Evolutionary conservation across 768 basidiomycete genomes (phyloP), one percentile per base, ranked within the genome.

Genomic region (Nidularia sp.): DNA sequence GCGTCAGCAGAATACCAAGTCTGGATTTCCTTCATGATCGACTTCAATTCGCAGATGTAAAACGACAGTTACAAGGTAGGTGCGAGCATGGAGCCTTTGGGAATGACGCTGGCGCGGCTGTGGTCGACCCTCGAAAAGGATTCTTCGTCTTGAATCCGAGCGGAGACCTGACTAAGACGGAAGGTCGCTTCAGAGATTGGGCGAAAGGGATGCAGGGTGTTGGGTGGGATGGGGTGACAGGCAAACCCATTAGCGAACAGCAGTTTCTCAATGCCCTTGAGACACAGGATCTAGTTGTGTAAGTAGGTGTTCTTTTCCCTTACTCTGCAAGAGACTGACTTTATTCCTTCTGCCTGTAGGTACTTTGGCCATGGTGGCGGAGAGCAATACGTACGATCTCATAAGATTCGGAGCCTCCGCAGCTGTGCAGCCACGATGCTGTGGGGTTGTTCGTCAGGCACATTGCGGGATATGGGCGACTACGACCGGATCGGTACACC

Each of bases 311-410:
- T 34, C 49, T 39, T n/a, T 34, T 50, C 29, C 42, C 41, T 50
- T 15, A 35, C 5, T n/a, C 13, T 15, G 13, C 7, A 2, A 34
- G 18, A 29, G 32, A 43, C 31, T 13, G 50, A 60, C 46, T 57
- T 50, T 45, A 49, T 47, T 52, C 10, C 25, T 15, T 46, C 34
- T 32, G n/a, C n/a, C 18, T 49, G 22, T 57, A 98, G 96, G 8
- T 99, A 98, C 68, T 97, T 98, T 62, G 97, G 97, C 10, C 97
- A 99, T 60, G 93, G 93, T 2, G 95, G 95, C 5, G 95, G 84
- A 1, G 95, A 98, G 63, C 96, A 98, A 60, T 99, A 96, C 61
- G 77, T 91, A 5, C 86, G 91, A 2, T 91, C 93, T 2, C 87
- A 90, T 65, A 89, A 86, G 60, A 83, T 99, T 49, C 79, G 91